Evolutionary conservation across 768 basidiomycete species (phyloP), one percentile per base, ranked within the genome.

Genomic region (Hericium alpestre): DNA sequence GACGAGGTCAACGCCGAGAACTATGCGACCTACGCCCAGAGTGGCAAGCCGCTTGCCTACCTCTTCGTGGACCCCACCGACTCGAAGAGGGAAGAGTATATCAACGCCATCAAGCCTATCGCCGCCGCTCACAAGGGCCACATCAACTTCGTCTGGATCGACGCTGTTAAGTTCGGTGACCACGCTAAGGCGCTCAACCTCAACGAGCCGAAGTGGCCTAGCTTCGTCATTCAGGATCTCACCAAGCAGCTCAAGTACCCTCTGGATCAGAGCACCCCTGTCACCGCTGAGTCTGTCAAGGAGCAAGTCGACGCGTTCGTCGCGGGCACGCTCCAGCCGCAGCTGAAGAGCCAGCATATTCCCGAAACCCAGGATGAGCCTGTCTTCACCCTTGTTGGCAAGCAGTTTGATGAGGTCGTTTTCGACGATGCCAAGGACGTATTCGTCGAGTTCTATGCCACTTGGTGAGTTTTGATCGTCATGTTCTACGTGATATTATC

Each of bases 131-230:
- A 81, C 77, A 92, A 90, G 73, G 79, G 83, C 64, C 85, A 90
- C 73, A 66, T 98, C 69, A 96, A 96, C 84, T 96, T 97, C 70
- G 95, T 98, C 59, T 95, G 86, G 85, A 98, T 99, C 64, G 96
- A 99, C 70, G 93, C 92, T 22, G 74, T 87, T 74, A 93, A 93
- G 70, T 99, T 93, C 65, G 83, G 82, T 65, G 95, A 98, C 65
- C 96, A 99, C 74, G 96, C 87, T 63, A 93, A 92, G 72, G 89
- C 90, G 1, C 80, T 99, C 57, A 95, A 94, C 79, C 79, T 99
- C 56, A 68, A 70, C 25, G 90, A 92, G 65, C 71, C 83, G 64
- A 86, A 87, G 64, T 97, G 93, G 93, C 96, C 96, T 11, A 78
- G 84, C 41, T 94, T 99, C 67, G 94, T 97, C 66, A 74, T 99